Base-by-base conservation (phyloP, 1,284 basidiomycete genomes). In the Golubevia sp. region DNA sequence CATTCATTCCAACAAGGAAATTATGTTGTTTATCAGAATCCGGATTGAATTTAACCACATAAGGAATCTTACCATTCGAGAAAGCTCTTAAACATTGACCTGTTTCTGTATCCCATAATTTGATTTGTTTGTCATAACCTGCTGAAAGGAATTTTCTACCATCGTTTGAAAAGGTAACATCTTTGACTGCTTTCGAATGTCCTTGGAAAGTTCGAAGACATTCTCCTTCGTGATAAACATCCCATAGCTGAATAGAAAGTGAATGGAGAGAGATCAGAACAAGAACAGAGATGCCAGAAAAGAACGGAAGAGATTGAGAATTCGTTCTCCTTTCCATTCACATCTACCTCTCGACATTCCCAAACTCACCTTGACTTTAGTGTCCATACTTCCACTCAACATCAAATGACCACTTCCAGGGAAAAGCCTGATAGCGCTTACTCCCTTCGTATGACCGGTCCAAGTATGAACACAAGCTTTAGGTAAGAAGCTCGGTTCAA, bases 371-470 rank as follows among this genome's bases (percentile, higher is more conserved):
- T 99, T 99, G 86, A 99, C 93, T 84, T 97, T 96, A 7, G 94
- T 97, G 85, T 99, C 97, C 93, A 98, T 96, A 61, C 93, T 95
- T 0, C 91, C 94, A 79, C 92, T 95, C 64, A 99, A 88, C 67
- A 99, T 84, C 27, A 99, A 86, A 85, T 99, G 97, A 0, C 94
- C 95, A 13, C 92, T 94, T 63, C 91, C 87, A 5, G 97, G 97
- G 85, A 99, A 95, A 49, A 94, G 87, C 59, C 93, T 91, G 68
- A 99, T 90, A 58, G 91, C 92, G n/a, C 92, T 93, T 3, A 99
- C 92, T 50, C 92, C 97, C 84, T 94, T 93, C 23, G 94, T 99
- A 84, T 99, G 97, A 0, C 97, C 97, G 2, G 93, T 96, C 91
- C 93, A 99, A 0, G 96, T 98, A 83, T 99, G 97, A 67, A 97